phyloP scores from a whole-genome alignment of 2,329 filamentous ascomycete genomes.

The Cordyceps cateniannulata region DNA sequence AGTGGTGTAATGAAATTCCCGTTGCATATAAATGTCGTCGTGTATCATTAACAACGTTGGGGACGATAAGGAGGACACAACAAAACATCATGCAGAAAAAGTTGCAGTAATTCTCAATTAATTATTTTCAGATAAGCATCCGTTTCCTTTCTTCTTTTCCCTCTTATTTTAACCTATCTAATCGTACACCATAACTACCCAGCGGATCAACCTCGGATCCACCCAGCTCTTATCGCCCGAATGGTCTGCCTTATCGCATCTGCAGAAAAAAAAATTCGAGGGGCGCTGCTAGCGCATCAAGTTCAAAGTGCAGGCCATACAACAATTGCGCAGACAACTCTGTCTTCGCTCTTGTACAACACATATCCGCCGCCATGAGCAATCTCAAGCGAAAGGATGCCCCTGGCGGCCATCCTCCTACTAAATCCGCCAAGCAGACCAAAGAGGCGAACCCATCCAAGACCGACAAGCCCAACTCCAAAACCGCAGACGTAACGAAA shows the following conservation, averaged over 20 bases:
- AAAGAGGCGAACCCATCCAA: conserved; percentile 44
- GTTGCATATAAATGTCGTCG: too few relatives aligned
- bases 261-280: conserved; percentile 27
- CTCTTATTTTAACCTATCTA: too few relatives aligned
- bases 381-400: conserved; percentile 53
- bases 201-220: neutral
- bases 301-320: neutral
- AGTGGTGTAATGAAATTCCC: too few relatives aligned
- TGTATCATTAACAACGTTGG: too few relatives aligned
- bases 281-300: conserved; percentile 1
- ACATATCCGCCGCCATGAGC: conserved; percentile 41
- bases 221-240: conserved; percentile 16
- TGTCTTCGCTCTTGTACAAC: conserved; percentile 17
- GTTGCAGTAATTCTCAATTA: too few relatives aligned
- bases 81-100: too few relatives aligned
- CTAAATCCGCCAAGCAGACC: conserved; percentile 42
- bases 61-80: too few relatives aligned
- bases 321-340: conserved; percentile 12
- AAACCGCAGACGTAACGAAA: conserved; percentile 22
- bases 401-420: conserved; percentile 42
- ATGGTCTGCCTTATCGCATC: conserved; percentile 21
- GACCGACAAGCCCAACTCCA: conserved; percentile 23
- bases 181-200: too few relatives aligned
- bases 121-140: too few relatives aligned
- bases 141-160: too few relatives aligned